Evolutionary conservation across 306 rosid species (phyloP), one percentile per base, ranked within the genome.

Genomic region (Cyclanthera cordifolia): DNA sequence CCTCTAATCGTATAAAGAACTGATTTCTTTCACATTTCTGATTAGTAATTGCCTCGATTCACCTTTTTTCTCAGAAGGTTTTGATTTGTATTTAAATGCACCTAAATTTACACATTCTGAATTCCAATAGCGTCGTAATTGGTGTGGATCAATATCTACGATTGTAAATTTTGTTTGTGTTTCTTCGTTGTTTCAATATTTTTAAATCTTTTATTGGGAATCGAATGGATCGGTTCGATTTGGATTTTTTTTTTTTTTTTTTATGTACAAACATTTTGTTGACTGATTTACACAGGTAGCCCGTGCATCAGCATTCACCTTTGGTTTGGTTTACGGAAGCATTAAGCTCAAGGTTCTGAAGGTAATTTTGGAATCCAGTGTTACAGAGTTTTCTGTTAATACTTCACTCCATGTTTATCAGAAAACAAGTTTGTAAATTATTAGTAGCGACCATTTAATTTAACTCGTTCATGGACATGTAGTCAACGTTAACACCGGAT

Each of bases 261-360:
- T 53, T 13, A 6, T 20, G 19, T 7, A 1, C 37, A 14, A n/a
- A 52, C 52, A n/a, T 53, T 28, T 28, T 50, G 46, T 14, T 13
- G 7, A 8, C 48, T 58, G 28, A 24, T 47, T 57, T 72, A 72
- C 39, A 10, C 64, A 82, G 86, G 82, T 82, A 23, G 82, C 86
- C 43, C 86, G 86, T 48, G 86, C 73, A 21, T 83, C 87, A 11
- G 84, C 84, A 1, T 75, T 79, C 61, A 50, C 78, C 39, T 49
- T 77, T 1, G 82, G 82, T 43, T 28, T 83, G 56, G 76, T 83
- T 49, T 83, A 83, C 32, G 84, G 87, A 56, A 65, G 73, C 53
- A 60, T 79, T 43, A 79, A 83, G 73, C 84, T 77, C 61, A 83
- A 58, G 72, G 45, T 73, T 70, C 72, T 83, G 47, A 51, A 83